Evolutionary conservation across 345 rosid species (phyloP).

Genomic region (Eucalyptus shirleyi): DNA sequence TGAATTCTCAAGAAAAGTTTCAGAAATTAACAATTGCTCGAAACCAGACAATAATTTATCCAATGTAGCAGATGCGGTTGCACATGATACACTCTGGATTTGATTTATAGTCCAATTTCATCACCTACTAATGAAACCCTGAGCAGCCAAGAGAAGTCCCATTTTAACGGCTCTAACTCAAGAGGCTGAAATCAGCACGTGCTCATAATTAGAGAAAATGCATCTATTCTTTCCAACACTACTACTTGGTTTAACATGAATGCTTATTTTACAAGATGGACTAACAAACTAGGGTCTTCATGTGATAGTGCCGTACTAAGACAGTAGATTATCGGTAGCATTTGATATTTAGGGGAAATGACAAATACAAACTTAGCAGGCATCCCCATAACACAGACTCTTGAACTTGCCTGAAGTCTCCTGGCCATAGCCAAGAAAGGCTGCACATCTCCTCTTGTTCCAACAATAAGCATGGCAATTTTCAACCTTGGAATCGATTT

Average conservation of each 20-base stretch:
- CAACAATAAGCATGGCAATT: constrained; percentile 84
- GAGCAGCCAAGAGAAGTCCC: not conserved
- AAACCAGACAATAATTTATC: not conserved
- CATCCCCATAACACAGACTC: not conserved
- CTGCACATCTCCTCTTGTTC: constrained; percentile 99
- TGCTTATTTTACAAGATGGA: not conserved
- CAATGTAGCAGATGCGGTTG: not conserved
- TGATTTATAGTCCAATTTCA: not conserved
- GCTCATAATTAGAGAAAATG: not conserved
- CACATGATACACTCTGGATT: not conserved
- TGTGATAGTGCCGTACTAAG: not conserved
- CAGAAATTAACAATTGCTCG: not conserved
- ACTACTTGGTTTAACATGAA: not conserved
- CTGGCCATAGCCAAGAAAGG: constrained; percentile 93
- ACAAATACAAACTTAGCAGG: not conserved
- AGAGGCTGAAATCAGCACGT: not conserved
- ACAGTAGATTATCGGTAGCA: not conserved
- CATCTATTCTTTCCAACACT: not conserved
- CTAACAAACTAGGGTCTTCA: not conserved
- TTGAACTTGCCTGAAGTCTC: constrained; percentile 71
- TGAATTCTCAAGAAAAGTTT: not conserved
- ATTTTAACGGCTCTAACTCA: not conserved
- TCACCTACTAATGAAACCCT: not conserved
- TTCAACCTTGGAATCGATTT: constrained; percentile 68
- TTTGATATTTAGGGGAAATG: not conserved